phyloP scores from a whole-genome alignment of 495 filamentous ascomycete genomes.

The Acidomyces sp. region DNA sequence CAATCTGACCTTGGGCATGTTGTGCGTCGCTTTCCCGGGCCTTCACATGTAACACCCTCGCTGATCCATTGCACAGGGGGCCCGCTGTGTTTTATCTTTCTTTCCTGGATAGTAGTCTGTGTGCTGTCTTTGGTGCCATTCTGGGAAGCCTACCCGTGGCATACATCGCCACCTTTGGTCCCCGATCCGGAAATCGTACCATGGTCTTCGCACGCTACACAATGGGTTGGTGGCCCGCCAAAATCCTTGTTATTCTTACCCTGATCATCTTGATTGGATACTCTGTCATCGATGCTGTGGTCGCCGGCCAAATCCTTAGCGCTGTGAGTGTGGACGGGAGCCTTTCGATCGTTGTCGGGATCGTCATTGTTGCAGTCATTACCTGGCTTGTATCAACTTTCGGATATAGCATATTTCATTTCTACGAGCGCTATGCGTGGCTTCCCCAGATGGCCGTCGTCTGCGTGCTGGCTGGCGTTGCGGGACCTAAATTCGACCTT shows the following conservation, averaged over 20 bases:
- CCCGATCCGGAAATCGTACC: constrained; percentile 55
- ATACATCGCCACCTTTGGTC: constrained; percentile 64
- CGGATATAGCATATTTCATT: constrained; percentile 58
- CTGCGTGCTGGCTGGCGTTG: constrained; percentile 53
- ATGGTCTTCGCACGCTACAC: constrained; percentile 59
- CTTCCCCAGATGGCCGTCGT: constrained; percentile 53
- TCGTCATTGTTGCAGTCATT: constrained; percentile 55
- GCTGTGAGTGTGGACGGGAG: constrained; percentile 49
- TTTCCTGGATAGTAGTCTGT: constrained; percentile 52
- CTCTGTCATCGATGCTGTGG: constrained; percentile 53
- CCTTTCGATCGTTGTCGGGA: constrained; percentile 54
- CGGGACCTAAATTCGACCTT: constrained; percentile 50
- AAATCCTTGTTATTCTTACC: constrained; percentile 58
- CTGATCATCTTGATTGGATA: constrained; percentile 62
- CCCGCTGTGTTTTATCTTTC: constrained; percentile 55
- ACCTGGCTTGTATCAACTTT: constrained; percentile 57
- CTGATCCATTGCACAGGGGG: constrained; percentile 27
- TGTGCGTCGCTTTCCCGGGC: constrained; percentile 21
- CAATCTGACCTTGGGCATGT: constrained; percentile 62
- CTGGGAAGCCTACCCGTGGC: constrained; percentile 44
- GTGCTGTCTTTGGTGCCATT: constrained; percentile 48
- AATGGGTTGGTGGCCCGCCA: constrained; percentile 73
- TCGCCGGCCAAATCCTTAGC: constrained; percentile 62
- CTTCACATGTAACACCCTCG: background rate
- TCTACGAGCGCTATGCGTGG: constrained; percentile 61